Conservation (phyloP, 2,329 filamentous ascomycete species). For the Davidsoniella eucalypti region DNA sequence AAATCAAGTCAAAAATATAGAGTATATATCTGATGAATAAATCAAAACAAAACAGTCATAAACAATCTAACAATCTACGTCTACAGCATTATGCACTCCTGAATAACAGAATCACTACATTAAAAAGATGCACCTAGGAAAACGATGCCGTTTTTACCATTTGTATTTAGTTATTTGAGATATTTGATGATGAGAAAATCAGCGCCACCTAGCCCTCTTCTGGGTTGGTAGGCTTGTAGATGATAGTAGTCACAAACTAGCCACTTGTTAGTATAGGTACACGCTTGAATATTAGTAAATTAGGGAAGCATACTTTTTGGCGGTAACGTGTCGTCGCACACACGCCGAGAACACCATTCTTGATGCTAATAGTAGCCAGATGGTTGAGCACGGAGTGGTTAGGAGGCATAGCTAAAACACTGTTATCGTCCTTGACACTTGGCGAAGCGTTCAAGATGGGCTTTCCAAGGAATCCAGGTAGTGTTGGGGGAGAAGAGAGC, state of each 20-base stretch:
- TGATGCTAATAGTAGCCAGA: conserved; percentile 92
- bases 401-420: conserved; percentile 75
- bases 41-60: too few species aligned
- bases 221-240: conserved; percentile 72
- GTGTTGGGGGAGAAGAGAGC: conserved; percentile 63
- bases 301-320: conserved; percentile 51
- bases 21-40: too few species aligned
- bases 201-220: conserved; percentile 5
- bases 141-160: too few species aligned
- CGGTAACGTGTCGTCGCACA: conserved; percentile 96
- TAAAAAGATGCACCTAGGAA: neutral
- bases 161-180: neutral
- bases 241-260: conserved; percentile 91
- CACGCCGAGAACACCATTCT: conserved; percentile 85
- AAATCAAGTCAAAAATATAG: neutral
- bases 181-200: neutral
- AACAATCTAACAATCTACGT: neutral
- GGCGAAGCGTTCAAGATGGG: conserved; percentile 85
- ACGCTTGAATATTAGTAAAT: neutral
- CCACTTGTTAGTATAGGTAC: neutral
- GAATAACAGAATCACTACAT: neutral
- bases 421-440: conserved; percentile 94
- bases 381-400: conserved; percentile 97
- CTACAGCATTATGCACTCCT: conserved; percentile 4
- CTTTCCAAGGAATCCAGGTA: conserved; percentile 84